Evolutionary conservation across 164 flowering plant species (phyloP).

Genomic region (Chimonanthus salicifolius): DNA sequence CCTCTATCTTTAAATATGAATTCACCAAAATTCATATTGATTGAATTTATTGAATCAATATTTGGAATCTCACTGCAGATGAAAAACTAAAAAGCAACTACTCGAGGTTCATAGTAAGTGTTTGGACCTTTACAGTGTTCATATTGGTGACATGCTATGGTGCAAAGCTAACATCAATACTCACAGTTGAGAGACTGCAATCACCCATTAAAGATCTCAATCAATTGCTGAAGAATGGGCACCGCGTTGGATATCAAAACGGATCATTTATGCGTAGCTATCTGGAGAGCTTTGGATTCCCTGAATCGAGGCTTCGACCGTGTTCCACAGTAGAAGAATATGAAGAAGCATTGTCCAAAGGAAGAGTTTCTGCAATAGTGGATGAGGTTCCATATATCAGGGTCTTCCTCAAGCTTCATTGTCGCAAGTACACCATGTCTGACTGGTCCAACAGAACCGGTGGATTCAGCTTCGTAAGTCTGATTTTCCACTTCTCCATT

Average conservation of each 20-base stretch:
- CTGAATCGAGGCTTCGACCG: not conserved
- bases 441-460: slow-evolving; percentile 13
- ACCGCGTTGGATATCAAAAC: slow-evolving; percentile 14
- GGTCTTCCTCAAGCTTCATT: slow-evolving; percentile 16
- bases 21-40: not conserved
- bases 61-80: not conserved
- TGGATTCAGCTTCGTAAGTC: slow-evolving; percentile 23
- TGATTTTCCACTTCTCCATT: no score
- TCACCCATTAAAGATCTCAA: slow-evolving; percentile 10
- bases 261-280: slow-evolving; percentile 15
- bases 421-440: slow-evolving; percentile 20
- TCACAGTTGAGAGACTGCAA: slow-evolving; percentile 20
- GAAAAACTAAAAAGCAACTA: slow-evolving; percentile 6
- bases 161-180: slow-evolving; percentile 23
- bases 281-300: not conserved
- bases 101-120: slow-evolving; percentile 13
- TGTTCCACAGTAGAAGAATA: not conserved
- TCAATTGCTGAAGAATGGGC: not conserved
- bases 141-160: slow-evolving; percentile 20
- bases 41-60: not conserved
- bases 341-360: not conserved
- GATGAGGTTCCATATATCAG: slow-evolving; percentile 8
- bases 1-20: not conserved
- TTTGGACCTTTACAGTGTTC: slow-evolving; percentile 18
- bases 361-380: slow-evolving; percentile 1